Evolutionary conservation across 1,284 basidiomycete species (phyloP).

Genomic region (Ceratobasidium sp.): DNA sequence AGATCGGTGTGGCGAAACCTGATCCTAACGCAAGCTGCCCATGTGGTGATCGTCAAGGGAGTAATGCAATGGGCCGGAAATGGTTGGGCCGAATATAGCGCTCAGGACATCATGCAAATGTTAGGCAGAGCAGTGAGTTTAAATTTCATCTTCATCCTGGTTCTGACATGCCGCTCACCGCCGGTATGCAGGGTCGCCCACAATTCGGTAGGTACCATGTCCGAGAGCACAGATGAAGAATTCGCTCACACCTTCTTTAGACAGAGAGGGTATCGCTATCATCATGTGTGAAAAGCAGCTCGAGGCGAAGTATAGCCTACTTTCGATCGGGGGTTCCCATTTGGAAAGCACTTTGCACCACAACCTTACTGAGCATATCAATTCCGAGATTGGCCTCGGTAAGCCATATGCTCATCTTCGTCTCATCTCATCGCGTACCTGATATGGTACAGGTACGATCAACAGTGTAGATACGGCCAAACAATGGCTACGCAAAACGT

Average conservation of each 20-base stretch:
- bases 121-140: conserved; percentile 77
- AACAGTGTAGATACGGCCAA: conserved; percentile 52
- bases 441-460: conserved; percentile 61
- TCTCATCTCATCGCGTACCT: conserved; percentile 53
- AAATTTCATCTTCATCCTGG: not conserved
- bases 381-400: conserved; percentile 87
- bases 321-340: conserved; percentile 70
- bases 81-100: conserved; percentile 73
- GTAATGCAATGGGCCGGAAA: conserved; percentile 67
- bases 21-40: conserved; percentile 62
- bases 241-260: conserved; percentile 53
- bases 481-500: conserved; percentile 80
- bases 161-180: conserved; percentile 40
- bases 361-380: conserved; percentile 87
- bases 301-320: conserved; percentile 71
- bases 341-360: conserved; percentile 86
- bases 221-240: conserved; percentile 41
- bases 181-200: conserved; percentile 79
- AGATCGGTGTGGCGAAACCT: not conserved
- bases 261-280: conserved; percentile 76
- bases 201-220: conserved; percentile 73
- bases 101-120: conserved; percentile 87
- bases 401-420: conserved; percentile 52
- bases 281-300: conserved; percentile 81
- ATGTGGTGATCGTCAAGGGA: conserved; percentile 83